Evolutionary conservation across 2,329 filamentous ascomycete species (phyloP).

Genomic region (Pseudogymnoascus sp.): DNA sequence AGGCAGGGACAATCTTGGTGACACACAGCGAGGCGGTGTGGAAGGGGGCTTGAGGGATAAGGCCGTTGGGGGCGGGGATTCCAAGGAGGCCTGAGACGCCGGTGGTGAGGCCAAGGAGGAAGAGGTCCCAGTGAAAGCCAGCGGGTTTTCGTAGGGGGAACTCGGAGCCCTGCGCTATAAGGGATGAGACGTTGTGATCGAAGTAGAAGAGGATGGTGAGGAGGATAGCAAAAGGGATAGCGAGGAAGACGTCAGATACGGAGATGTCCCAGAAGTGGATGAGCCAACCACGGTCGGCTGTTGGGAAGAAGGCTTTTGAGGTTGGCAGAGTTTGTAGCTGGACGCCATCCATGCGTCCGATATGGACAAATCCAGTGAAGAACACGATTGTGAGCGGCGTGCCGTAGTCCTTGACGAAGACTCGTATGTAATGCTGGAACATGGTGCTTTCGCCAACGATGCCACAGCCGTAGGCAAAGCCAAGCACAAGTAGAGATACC

Average conservation of each 20-base stretch:
- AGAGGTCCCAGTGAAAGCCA: constrained; percentile 80
- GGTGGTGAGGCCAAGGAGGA: constrained; percentile 71
- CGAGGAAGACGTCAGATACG: constrained; percentile 68
- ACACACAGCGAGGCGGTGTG: constrained; percentile 74
- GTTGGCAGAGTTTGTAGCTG: constrained; percentile 66
- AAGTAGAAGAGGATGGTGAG: constrained; percentile 84
- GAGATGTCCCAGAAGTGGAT: constrained; percentile 73
- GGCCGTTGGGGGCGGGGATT: constrained; percentile 72
- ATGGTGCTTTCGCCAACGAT: constrained; percentile 62
- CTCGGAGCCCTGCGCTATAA: constrained; percentile 76
- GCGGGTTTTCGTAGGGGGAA: constrained; percentile 74
- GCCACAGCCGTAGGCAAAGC: constrained; percentile 66
- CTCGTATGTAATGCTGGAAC: constrained; percentile 66
- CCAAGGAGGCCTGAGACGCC: constrained; percentile 68
- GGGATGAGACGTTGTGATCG: constrained; percentile 79
- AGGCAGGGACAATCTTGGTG: constrained; percentile 44
- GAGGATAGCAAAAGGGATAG: constrained; percentile 77
- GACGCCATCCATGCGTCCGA: constrained; percentile 71
- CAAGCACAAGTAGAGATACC: constrained; percentile 69
- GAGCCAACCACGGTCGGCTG: constrained; percentile 64
- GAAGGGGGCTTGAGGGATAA: constrained; percentile 78
- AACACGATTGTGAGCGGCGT: constrained; percentile 77
- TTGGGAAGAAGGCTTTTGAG: constrained; percentile 70
- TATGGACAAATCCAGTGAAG: constrained; percentile 82
- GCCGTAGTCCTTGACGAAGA: constrained; percentile 85